phyloP scores from a whole-genome alignment of 2,329 filamentous ascomycete genomes.

The Fusarium oxysporum region DNA sequence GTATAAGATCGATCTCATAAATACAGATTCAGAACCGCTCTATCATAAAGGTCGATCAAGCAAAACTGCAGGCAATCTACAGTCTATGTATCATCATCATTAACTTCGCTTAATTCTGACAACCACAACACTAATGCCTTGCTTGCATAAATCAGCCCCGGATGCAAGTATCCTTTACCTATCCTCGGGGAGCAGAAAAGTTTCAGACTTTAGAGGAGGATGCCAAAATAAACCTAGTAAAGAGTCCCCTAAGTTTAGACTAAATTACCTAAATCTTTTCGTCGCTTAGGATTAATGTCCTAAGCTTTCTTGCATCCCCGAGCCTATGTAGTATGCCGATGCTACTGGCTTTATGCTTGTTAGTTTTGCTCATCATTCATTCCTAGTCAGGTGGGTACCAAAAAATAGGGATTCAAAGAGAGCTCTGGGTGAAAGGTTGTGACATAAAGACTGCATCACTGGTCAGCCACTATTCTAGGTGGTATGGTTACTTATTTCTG shows the following conservation, averaged over 20 bases:
- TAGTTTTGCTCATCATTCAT: not conserved
- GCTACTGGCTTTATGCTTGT: conserved; percentile 34
- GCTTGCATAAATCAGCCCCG: conserved; percentile 33
- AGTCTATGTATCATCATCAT: not conserved
- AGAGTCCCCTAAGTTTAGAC: no score
- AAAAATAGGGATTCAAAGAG: no score
- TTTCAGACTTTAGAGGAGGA: no score
- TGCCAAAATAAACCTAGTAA: no score
- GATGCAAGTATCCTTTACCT: conserved; percentile 25
- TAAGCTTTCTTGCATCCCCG: no score
- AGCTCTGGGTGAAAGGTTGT: no score
- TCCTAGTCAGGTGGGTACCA: not conserved
- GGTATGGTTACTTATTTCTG: no score
- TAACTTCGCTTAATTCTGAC: not conserved
- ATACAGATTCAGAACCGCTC: not conserved
- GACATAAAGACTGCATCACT: no score
- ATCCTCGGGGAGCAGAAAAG: no score
- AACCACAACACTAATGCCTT: conserved; percentile 16
- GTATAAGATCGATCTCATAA: conserved; percentile 1
- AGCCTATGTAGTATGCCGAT: not conserved
- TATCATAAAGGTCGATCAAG: not conserved
- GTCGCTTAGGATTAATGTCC: no score
- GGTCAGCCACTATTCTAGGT: no score
- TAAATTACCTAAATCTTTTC: no score
- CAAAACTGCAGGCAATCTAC: not conserved